These are phyloP conservation scores for Rhododendron molle DNA, from an alignment of 148 eudicot species.

Conservation along the genomic window DNA sequence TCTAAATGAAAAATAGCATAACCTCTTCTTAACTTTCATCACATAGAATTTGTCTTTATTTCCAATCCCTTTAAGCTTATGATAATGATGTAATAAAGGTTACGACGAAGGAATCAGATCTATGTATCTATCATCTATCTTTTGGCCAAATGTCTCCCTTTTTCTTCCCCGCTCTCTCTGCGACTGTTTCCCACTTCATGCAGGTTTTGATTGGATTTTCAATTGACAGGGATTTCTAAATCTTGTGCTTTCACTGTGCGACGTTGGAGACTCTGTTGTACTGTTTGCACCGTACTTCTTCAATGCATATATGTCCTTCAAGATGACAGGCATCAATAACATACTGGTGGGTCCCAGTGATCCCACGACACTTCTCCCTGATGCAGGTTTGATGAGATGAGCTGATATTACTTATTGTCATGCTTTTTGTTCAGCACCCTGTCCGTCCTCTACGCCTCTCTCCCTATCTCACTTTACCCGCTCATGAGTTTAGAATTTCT, in stretches of 20 bases:
- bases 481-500: background rate
- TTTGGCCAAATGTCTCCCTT: background rate
- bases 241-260: constrained; percentile 30
- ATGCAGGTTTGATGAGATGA: constrained; percentile 21
- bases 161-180: background rate
- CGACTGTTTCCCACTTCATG: background rate
- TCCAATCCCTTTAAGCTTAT: background rate
- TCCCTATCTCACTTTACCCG: background rate
- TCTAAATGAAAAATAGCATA: background rate
- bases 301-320: constrained; percentile 31
- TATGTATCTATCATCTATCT: background rate
- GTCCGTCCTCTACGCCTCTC: background rate
- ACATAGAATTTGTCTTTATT: background rate
- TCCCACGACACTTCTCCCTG: constrained; percentile 29
- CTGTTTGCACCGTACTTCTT: constrained; percentile 41
- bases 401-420: background rate
- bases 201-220: background rate
- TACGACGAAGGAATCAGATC: background rate
- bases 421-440: background rate
- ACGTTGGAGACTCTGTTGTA: constrained; percentile 27
- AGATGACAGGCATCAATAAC: constrained; percentile 31
- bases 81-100: background rate
- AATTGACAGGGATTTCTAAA: constrained; percentile 27
- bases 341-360: constrained; percentile 33
- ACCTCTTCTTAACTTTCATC: background rate